These are phyloP conservation scores for Styphnolobium japonicum DNA, from an alignment of 306 rosid species.

Conservation along the genomic window DNA sequence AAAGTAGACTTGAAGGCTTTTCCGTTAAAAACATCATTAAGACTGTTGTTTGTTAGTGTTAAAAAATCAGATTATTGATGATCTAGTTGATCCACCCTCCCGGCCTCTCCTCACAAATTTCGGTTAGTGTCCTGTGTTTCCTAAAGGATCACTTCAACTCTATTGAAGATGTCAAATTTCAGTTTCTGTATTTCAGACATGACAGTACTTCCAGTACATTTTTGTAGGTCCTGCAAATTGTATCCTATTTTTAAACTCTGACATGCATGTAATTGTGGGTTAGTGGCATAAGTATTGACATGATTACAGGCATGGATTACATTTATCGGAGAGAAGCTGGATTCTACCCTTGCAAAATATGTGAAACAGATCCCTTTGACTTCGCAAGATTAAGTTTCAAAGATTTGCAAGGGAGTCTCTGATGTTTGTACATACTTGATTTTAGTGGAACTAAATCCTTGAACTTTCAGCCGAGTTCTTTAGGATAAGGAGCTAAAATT, in stretches of 20 bases:
- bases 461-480: not conserved
- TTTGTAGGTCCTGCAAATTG: conserved; percentile 10
- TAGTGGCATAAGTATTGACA: conserved; percentile 15
- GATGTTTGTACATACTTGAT: not conserved
- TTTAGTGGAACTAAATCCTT: not conserved
- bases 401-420: conserved; percentile 32
- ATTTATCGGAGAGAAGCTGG: conserved; percentile 58
- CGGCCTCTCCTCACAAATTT: not conserved
- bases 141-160: not conserved
- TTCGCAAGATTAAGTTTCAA: conserved; percentile 42
- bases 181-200: not conserved
- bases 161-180: not conserved
- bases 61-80: not conserved
- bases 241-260: not conserved
- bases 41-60: not conserved
- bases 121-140: not conserved
- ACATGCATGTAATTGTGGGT: not conserved
- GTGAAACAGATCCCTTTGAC: conserved; percentile 28
- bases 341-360: conserved; percentile 59
- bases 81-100: not conserved
- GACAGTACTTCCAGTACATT: not conserved
- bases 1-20: too few species aligned
- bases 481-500: not conserved
- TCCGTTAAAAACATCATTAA: not conserved
- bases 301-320: conserved; percentile 51